A percentile compares a stretch with the other conserved stretches of the same genome.
Conservation (phyloP, 331 rosid genomes). For the Erythrophleum ivorense region DNA sequence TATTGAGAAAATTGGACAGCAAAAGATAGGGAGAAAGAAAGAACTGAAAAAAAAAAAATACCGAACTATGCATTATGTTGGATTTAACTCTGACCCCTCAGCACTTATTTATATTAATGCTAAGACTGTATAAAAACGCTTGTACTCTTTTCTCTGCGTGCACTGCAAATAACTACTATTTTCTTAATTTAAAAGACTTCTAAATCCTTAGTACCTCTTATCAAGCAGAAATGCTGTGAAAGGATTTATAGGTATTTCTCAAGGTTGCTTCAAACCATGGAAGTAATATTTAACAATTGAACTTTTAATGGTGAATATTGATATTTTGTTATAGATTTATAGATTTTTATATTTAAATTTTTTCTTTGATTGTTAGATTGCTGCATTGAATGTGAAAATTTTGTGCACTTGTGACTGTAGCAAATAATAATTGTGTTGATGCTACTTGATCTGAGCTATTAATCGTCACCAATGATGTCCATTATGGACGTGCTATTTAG, state of each 20-base stretch:
- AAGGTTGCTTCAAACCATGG: slow-evolving; percentile 8
- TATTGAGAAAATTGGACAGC: background rate
- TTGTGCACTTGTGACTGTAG: background rate
- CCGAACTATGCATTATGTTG: background rate
- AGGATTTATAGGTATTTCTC: background rate
- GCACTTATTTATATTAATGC: background rate
- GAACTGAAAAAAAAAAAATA: background rate
- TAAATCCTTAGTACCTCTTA: too few species aligned
- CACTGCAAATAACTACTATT: background rate
- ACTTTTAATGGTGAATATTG: background rate
- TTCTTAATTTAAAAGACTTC: too few species aligned
- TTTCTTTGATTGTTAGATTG: too few species aligned
- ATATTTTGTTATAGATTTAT: background rate
- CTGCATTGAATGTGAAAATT: background rate
- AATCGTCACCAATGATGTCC: background rate
- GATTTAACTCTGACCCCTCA: background rate
- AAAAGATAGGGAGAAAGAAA: background rate
- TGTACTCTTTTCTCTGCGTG: background rate
- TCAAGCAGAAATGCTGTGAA: slow-evolving; percentile 3
- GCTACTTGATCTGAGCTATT: background rate
- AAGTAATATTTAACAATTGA: background rate
- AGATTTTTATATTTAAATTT: background rate
- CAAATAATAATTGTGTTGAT: background rate
- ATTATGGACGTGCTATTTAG: background rate
- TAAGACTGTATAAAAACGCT: background rate